Evolutionary conservation across 1,284 basidiomycete genomes (phyloP).

Genomic region (Moniliophthora roreri): DNA sequence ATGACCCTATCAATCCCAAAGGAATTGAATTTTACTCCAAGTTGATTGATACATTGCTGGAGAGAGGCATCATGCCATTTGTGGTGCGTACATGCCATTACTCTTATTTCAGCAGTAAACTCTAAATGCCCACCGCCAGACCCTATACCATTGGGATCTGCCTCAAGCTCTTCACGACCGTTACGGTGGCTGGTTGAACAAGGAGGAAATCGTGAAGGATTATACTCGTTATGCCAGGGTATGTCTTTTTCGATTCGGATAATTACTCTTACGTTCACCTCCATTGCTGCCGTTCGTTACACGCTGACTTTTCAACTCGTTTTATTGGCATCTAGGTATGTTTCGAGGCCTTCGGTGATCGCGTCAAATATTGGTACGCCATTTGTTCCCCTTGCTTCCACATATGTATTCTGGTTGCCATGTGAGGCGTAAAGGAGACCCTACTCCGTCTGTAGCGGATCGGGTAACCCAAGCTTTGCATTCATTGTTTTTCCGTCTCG

Average conservation of each 20-base stretch:
- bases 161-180: constrained; percentile 69
- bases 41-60: constrained; percentile 67
- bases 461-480: too few relatives aligned
- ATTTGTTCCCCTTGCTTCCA: not conserved
- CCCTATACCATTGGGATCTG: constrained; percentile 79
- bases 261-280: not conserved
- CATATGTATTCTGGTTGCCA: not conserved
- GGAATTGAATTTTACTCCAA: constrained; percentile 72
- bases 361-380: constrained; percentile 71
- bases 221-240: constrained; percentile 65
- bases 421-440: too few relatives aligned
- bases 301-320: not conserved
- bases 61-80: constrained; percentile 64
- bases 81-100: constrained; percentile 47
- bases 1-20: constrained; percentile 68
- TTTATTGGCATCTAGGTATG: constrained; percentile 45
- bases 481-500: too few relatives aligned
- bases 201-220: constrained; percentile 61
- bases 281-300: not conserved
- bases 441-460: too few relatives aligned
- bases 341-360: constrained; percentile 72
- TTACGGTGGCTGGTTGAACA: constrained; percentile 74
- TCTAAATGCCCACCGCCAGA: constrained; percentile 36
- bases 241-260: constrained; percentile 14
- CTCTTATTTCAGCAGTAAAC: not conserved